Evolutionary conservation across 176 grass and related monocot genomes (phyloP).

Genomic region (Neostapfia colusana): DNA sequence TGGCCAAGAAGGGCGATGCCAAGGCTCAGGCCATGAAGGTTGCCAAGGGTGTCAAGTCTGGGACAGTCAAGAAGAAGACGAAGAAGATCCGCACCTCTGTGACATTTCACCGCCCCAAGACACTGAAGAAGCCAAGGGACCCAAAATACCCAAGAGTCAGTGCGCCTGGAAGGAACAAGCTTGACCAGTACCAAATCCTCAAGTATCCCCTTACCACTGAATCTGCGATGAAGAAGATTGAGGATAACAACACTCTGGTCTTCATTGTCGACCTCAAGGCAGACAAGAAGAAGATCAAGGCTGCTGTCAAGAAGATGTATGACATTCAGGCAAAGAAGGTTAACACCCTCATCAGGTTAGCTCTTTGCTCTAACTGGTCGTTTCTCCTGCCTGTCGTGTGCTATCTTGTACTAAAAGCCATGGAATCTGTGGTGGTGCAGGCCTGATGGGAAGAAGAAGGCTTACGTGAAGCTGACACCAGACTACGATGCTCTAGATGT

Average conservation of each 20-base stretch:
- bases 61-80: not conserved
- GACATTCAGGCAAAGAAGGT: conserved; percentile 59
- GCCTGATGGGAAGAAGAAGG: conserved; percentile 83
- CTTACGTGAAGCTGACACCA: conserved; percentile 71
- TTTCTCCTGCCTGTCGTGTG: no score
- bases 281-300: conserved; percentile 53
- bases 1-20: conserved; percentile 1
- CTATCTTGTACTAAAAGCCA: not conserved
- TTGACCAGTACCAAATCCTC: conserved; percentile 48
- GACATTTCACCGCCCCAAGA: conserved; percentile 36
- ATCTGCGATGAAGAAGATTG: conserved; percentile 54
- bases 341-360: conserved; percentile 61
- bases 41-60: conserved; percentile 31
- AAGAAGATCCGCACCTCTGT: conserved; percentile 40
- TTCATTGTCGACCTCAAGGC: conserved; percentile 54
- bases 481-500: conserved; percentile 74
- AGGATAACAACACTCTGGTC: conserved; percentile 54
- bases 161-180: conserved; percentile 30
- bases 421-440: conserved; percentile 23
- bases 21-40: conserved; percentile 35
- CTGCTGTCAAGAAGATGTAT: conserved; percentile 58
- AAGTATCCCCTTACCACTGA: conserved; percentile 51
- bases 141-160: conserved; percentile 36
- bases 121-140: conserved; percentile 26
- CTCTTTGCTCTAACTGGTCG: no score